Base-by-base conservation (phyloP, 2,329 filamentous ascomycete genomes). In the Podosphaera aphanis region DNA sequence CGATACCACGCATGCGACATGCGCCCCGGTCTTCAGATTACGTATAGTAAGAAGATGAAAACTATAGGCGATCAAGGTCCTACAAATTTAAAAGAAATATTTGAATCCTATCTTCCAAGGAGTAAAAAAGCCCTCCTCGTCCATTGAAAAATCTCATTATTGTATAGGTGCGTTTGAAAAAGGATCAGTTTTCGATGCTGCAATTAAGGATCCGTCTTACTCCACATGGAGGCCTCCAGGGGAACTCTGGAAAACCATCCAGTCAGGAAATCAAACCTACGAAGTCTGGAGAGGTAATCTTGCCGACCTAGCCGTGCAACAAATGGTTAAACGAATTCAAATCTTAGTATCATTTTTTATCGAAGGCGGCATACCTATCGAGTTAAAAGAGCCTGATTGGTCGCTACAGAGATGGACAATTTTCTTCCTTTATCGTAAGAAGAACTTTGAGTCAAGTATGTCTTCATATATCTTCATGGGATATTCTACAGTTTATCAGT, bases 401-500 rank as follows among this genome's bases (percentile, higher is more conserved):
- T 77, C 75, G 0, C 62, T 79, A 18, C 73, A 85, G 49, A 73
- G 88, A 55, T 98, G 90, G 90, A 85, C 82, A 0, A 64, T 95
- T n/a, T 95, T 85, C 63, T 77, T 93, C 53, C 66, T 93, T 47
- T 88, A 80, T 61, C 73, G 79, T 54, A 79, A 79, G 57, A 71
- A 71, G 49, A 63, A 63, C 3, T 56, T 58, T 2, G 55, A 62
- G 1, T 60, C 67, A 10, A 63, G 62, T 64, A 45, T 69, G 1
- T 52, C 67, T 13, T 65, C 71, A n/a, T 93, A 94, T 60, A 72
- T 74, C 2, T 83, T 98, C 52, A 77, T 83, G 31, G 90, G 90
- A 47, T 95, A 92, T 62, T 78, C 80, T 15, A 95, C 88, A 1
- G 78, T 88, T 29, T 94, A 94, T 62, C 77, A 83, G 43, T 88